phyloP scores from a whole-genome alignment of 225 moss, liverwort and hornwort species.

The Sphagnum contortum region DNA sequence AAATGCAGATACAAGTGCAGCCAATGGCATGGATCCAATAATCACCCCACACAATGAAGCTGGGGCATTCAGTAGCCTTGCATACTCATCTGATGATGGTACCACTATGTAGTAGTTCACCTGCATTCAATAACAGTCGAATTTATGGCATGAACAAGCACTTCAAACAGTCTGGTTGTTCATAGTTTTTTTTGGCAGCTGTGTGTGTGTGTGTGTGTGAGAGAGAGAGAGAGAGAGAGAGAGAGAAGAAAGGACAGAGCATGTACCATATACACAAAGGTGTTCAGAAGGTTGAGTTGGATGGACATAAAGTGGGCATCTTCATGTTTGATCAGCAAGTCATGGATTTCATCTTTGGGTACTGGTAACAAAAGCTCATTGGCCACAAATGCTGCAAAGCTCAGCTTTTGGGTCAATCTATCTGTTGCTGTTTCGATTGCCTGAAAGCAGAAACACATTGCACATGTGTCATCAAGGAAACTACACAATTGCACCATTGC shows the following conservation, averaged over 20 bases:
- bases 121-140: conserved; percentile 8
- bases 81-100: conserved; percentile 61
- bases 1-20: conserved; percentile 48
- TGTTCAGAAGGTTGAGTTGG: conserved; percentile 56
- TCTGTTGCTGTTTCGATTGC: conserved; percentile 48
- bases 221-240: too few species aligned
- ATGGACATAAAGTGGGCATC: conserved; percentile 51
- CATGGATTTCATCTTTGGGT: conserved; percentile 36
- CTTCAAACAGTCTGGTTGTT: background rate
- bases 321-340: conserved; percentile 40
- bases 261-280: conserved; percentile 55
- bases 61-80: conserved; percentile 37
- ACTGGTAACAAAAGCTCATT: conserved; percentile 52
- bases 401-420: conserved; percentile 40
- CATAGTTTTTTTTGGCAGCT: background rate
- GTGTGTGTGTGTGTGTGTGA: too few species aligned
- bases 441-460: conserved; percentile 13
- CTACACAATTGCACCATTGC: too few species aligned
- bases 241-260: too few species aligned
- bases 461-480: too few species aligned
- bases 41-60: conserved; percentile 60
- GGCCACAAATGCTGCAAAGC: conserved; percentile 42
- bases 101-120: conserved; percentile 65
- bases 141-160: background rate
- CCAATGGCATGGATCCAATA: conserved; percentile 60